Evolutionary conservation across 352 stramenopile species (phyloP).

Genomic region (Pythium graminicola): DNA sequence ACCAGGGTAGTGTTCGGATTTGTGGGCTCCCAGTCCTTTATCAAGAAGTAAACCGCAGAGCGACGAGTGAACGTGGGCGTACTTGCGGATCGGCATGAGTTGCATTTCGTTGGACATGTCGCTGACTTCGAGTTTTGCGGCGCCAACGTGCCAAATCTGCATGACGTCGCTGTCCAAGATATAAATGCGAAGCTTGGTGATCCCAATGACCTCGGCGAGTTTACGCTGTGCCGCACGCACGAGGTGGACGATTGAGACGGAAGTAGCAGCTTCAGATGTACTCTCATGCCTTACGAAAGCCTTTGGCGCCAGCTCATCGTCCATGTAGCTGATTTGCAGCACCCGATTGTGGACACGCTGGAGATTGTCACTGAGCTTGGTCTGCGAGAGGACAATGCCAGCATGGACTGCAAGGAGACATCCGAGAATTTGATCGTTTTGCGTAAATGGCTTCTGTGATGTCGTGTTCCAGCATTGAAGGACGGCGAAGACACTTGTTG

Average conservation of each 20-base stretch:
- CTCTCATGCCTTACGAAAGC: too few species aligned
- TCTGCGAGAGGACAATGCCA: slow-evolving; percentile 50
- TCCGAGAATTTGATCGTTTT: slow-evolving; percentile 72
- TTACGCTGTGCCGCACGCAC: slow-evolving; percentile 47
- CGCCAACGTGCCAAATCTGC: slow-evolving; percentile 51
- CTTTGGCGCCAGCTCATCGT: slow-evolving; percentile 35
- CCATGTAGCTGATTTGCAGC: slow-evolving; percentile 45
- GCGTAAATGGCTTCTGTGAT: slow-evolving; percentile 59
- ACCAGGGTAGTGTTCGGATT: too few species aligned
- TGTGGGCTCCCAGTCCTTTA: neutral
- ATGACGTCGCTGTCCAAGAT: slow-evolving; percentile 42
- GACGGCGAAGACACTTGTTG: slow-evolving; percentile 46
- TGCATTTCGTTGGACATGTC: slow-evolving; percentile 19
- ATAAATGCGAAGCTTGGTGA: slow-evolving; percentile 64
- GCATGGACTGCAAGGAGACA: slow-evolving; percentile 52
- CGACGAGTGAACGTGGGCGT: slow-evolving; percentile 53
- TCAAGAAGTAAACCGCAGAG: slow-evolving; percentile 41
- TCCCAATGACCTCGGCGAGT: slow-evolving; percentile 48
- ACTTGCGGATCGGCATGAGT: slow-evolving; percentile 39
- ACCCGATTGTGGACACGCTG: slow-evolving; percentile 57
- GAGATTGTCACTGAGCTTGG: slow-evolving; percentile 35
- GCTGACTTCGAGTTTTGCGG: slow-evolving; percentile 13
- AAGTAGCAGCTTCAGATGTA: too few species aligned
- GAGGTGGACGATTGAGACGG: slow-evolving; percentile 39
- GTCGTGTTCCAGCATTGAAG: slow-evolving; percentile 68